A percentile compares a stretch with the other conserved stretches of the same genome.
Conservation (phyloP, 257 asterid species). For the Salvia miltiorrhiza region DNA sequence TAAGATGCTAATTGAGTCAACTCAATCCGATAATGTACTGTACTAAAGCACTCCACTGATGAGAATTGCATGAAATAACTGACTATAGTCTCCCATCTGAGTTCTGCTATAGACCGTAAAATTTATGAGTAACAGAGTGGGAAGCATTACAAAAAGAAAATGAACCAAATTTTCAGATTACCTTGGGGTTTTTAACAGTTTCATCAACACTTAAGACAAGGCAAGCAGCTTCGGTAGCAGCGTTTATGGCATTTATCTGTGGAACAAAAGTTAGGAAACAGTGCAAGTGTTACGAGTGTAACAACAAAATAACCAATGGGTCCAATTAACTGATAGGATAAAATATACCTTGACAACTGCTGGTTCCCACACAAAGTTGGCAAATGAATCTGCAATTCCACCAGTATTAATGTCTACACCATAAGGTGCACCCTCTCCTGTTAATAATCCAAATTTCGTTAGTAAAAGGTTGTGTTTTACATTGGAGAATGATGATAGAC, state of each 20-base stretch:
- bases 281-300: not conserved
- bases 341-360: conserved; percentile 70
- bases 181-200: conserved; percentile 88
- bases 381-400: conserved; percentile 69
- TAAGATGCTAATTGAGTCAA: not conserved
- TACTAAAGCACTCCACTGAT: not conserved
- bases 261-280: not conserved
- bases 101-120: not conserved
- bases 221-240: conserved; percentile 94
- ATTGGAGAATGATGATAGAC: not conserved
- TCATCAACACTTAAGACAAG: conserved; percentile 81
- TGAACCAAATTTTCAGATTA: conserved; percentile 17
- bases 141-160: not conserved
- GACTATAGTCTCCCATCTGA: no score
- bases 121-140: not conserved
- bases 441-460: conserved; percentile 4
- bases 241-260: conserved; percentile 87
- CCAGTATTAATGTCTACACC: conserved; percentile 59
- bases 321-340: not conserved
- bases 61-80: not conserved
- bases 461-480: conserved; percentile 3
- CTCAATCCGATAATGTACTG: not conserved
- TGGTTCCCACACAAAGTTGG: conserved; percentile 88
- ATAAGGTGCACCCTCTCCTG: conserved; percentile 52
- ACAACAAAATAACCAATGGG: not conserved